Evolutionary conservation across 1,284 basidiomycete genomes (phyloP).

Genomic region (Phlebopus sp.): DNA sequence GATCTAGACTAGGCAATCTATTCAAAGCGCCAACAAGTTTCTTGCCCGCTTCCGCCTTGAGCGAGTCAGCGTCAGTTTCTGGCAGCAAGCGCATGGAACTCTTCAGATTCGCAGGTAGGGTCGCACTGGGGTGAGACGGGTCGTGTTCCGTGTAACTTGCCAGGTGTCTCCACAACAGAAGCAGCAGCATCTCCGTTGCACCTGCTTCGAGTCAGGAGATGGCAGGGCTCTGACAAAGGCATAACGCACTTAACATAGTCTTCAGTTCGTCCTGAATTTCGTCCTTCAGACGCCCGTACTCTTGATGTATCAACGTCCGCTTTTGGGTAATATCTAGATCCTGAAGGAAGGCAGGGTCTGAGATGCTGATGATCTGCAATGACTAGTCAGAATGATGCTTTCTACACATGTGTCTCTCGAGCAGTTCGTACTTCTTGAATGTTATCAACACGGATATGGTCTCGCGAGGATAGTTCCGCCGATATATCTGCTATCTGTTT

Average conservation of each 20-base stretch:
- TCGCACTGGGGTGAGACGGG: constrained; percentile 31
- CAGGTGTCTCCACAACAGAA: constrained; percentile 86
- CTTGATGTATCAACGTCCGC: constrained; percentile 58
- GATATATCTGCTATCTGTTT: constrained; percentile 67
- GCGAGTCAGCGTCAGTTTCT: constrained; percentile 48
- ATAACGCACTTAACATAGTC: constrained; percentile 50
- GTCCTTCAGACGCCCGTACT: constrained; percentile 49
- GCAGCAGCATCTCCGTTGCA: constrained; percentile 78
- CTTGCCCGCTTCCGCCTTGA: constrained; percentile 53
- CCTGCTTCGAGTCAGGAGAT: constrained; percentile 38
- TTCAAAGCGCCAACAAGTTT: constrained; percentile 51
- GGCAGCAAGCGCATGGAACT: constrained; percentile 55
- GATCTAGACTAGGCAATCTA: constrained; percentile 48
- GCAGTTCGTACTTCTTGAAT: constrained; percentile 56
- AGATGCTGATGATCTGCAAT: constrained; percentile 51
- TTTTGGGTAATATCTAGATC: constrained; percentile 69
- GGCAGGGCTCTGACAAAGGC: constrained; percentile 6
- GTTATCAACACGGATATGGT: constrained; percentile 69
- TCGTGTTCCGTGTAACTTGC: constrained; percentile 54
- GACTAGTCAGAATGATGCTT: neutral
- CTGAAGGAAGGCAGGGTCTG: constrained; percentile 54
- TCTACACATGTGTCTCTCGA: too few species aligned
- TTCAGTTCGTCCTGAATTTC: constrained; percentile 47
- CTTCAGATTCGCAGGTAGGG: constrained; percentile 30
- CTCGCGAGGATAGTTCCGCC: constrained; percentile 68